Base-by-base conservation (phyloP, 129 eudicot genomes). In the Saussurea involucrata region DNA sequence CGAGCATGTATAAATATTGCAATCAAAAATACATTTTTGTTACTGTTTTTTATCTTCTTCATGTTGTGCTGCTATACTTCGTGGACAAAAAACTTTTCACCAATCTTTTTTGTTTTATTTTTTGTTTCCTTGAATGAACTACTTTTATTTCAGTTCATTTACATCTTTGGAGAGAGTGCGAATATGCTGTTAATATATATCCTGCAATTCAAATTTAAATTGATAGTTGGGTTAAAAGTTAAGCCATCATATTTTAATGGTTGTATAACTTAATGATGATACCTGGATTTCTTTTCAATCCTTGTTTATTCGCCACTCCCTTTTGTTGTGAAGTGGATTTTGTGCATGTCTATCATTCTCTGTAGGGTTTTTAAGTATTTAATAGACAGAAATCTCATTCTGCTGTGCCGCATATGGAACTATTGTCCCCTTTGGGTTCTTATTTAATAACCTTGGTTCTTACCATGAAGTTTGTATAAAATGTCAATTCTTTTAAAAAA, bases 1-100 rank as follows among this genome's bases (percentile, higher is more conserved):
- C 64, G 99, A 95, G 79, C 88, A 92, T 87, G 99, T 95, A 80
- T 73, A 85, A 67, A 53, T 74, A 24, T 53, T 20, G 27, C 72
- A 24, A 64, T 33, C 13, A 70, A 18, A n/a, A 15, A 15, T 72
- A 31, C 5, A 18, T 1, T 4, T 55, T n/a, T n/a, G n/a, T n/a
- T n/a, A n/a, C n/a, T n/a, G n/a, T n/a, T n/a, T n/a, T n/a, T n/a
- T n/a, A n/a, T n/a, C n/a, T n/a, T n/a, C n/a, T n/a, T n/a, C n/a
- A n/a, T 69, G 33, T 18, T 22, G 24, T 8, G 49, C 49, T 53
- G 76, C 25, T 8, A 20, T 60, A 60, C 64, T 58, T 58, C 27
- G 17, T 58, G 25, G 24, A 58, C 25, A 58, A 8, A 0, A 20
- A 20, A 58, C 65, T 60, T 60, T 76, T 58, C 80, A 66, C 13